Conservation (phyloP, 805 yeast genomes). For the Saccharomycopsis capsularis region DNA sequence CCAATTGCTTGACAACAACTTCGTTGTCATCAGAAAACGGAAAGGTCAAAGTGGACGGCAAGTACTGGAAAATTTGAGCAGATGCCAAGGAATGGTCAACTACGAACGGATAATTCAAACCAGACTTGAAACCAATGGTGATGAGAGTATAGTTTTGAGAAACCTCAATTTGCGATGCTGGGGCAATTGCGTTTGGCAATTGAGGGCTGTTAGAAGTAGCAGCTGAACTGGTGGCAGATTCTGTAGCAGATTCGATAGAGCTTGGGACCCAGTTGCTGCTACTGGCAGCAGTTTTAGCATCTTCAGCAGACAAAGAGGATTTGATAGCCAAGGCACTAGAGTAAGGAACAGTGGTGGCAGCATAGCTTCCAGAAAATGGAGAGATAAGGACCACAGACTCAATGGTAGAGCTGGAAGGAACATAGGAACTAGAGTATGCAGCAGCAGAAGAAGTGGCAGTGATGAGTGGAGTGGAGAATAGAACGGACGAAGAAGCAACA, state of each 20-base stretch:
- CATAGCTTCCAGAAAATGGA: slow-evolving; percentile 16
- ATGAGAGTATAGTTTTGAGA: slow-evolving; percentile 50
- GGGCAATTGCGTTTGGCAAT: slow-evolving; percentile 75
- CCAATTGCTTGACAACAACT: slow-evolving; percentile 58
- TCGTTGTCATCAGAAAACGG: slow-evolving; percentile 46
- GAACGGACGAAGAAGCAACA: slow-evolving; percentile 4
- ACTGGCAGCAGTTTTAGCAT: slow-evolving; percentile 2
- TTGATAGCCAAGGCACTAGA: slow-evolving; percentile 5
- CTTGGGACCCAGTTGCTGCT: slow-evolving; percentile 19
- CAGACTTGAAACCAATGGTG: slow-evolving; percentile 70
- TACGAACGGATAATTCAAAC: slow-evolving; percentile 79
- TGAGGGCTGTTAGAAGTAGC: slow-evolving; percentile 30
- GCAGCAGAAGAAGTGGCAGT: slow-evolving; percentile 1
- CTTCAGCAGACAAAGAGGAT: not conserved
- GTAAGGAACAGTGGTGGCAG: slow-evolving; percentile 18
- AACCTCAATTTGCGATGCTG: slow-evolving; percentile 36
- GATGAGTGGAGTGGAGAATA: not conserved
- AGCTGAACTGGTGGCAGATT: slow-evolving; percentile 1
- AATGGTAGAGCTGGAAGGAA: slow-evolving; percentile 1
- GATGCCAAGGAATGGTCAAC: slow-evolving; percentile 66
- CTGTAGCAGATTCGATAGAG: slow-evolving; percentile 12
- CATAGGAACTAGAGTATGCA: not conserved
- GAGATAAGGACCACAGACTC: slow-evolving; percentile 15
- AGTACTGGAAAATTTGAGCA: slow-evolving; percentile 77
- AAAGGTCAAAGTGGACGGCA: slow-evolving; percentile 61